Base-by-base conservation (phyloP, 305 asterid genomes). In the Fraxinus ornus region DNA sequence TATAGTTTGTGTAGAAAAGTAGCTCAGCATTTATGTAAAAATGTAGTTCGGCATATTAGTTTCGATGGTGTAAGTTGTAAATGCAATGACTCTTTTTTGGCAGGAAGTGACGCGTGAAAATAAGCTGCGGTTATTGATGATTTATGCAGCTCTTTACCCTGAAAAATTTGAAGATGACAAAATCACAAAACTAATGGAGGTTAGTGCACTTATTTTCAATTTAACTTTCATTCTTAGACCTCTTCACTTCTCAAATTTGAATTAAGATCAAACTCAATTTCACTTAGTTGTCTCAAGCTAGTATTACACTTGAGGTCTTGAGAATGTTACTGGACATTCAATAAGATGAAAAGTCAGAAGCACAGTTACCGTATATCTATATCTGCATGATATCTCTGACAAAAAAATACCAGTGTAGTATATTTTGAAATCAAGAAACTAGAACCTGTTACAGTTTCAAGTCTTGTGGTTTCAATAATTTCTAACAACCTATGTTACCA, bases 51-150 rank as follows among this genome's bases (percentile, higher is more conserved):
- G 77, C 81, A 81, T 52, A 80, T 64, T 32, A 81, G 32, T 62
- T 77, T 79, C 76, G 60, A 37, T 26, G 26, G 12, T 79, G 73
- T 74, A 44, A 78, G 73, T 36, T 83, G 78, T 71, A 33, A 64
- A 81, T 39, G 78, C 44, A 15, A 32, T 6, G 47, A 72, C 82
- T 72, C 79, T 36, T 66, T 84, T 68, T 84, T 84, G 86, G 88
- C 95, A 97, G 99, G 98, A 93, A 85, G 90, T 92, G 64, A 86
- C 97, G 1, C 95, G 92, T 84, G 99, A 97, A 88, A 87, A 84
- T 89, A 97, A 95, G 92, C 83, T 97, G 91, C 95, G 98, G 73
- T 88, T 97, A 78, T 87, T 97, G 91, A 97, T 97, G 99, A 93
- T 97, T 82, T 97, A 97, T 93, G 99, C 97, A 41, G 94, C 98